Evolutionary conservation across 139 green algal species (phyloP).

Genomic region (Picochlorum costavermella): DNA sequence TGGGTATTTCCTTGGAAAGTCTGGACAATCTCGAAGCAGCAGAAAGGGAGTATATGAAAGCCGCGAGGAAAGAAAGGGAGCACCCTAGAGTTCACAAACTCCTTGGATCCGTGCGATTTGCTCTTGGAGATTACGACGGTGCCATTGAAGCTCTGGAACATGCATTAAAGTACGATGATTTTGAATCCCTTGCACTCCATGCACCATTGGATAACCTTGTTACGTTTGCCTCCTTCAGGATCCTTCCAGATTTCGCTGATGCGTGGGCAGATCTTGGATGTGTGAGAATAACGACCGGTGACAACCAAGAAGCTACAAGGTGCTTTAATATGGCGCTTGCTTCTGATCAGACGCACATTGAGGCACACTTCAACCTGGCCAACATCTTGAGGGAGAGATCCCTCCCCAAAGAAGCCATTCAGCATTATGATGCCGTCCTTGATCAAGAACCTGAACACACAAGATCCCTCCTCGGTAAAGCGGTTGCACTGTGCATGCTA

Average conservation of each 20-base stretch:
- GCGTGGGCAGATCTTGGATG: slow-evolving; percentile 7
- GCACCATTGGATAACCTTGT: background rate
- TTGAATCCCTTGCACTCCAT: slow-evolving; percentile 1
- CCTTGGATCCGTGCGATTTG: slow-evolving; percentile 49
- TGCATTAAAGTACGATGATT: slow-evolving; percentile 22
- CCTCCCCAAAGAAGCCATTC: background rate
- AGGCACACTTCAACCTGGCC: slow-evolving; percentile 12
- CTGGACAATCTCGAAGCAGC: slow-evolving; percentile 42
- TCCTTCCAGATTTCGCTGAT: slow-evolving; percentile 8
- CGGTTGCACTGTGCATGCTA: slow-evolving; percentile 1
- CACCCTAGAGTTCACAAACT: slow-evolving; percentile 59
- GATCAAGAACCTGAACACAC: slow-evolving; percentile 4
- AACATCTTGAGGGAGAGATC: slow-evolving; percentile 2
- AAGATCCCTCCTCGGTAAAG: background rate
- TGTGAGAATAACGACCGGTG: background rate
- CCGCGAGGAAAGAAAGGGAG: slow-evolving; percentile 31
- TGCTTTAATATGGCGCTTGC: slow-evolving; percentile 10
- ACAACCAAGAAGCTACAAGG: background rate
- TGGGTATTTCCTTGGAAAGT: slow-evolving; percentile 59
- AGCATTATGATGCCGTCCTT: background rate
- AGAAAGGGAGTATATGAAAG: slow-evolving; percentile 16
- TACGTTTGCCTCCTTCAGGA: slow-evolving; percentile 3
- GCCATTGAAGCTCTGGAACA: slow-evolving; percentile 44
- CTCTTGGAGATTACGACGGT: slow-evolving; percentile 42
- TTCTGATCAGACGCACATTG: slow-evolving; percentile 2